These are phyloP conservation scores for Citrus sp. DNA, from an alignment of 345 rosid genomes.

Conservation along the genomic window DNA sequence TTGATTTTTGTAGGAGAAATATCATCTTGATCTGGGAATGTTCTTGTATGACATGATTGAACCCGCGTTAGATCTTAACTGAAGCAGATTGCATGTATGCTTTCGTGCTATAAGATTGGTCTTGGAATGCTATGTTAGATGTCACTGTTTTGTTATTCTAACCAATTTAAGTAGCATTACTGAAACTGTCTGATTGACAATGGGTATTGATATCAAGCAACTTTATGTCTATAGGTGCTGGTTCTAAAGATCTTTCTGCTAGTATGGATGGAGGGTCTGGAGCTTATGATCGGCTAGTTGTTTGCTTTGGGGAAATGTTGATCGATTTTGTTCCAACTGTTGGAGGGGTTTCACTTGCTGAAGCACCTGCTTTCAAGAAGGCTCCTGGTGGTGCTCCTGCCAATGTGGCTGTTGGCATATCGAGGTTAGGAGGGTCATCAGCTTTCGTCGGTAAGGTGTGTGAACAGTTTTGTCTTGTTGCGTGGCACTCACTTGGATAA, in stretches of 20 bases:
- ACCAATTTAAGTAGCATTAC: background rate
- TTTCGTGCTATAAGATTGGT: background rate
- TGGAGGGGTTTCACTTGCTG: constrained; percentile 83
- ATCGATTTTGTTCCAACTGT: constrained; percentile 95
- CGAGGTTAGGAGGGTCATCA: constrained; percentile 89
- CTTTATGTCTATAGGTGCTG: constrained; percentile 27
- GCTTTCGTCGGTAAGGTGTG: constrained; percentile 96
- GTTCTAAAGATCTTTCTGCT: constrained; percentile 27
- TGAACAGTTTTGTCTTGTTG: background rate
- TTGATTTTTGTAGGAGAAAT: background rate
- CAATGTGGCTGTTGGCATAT: constrained; percentile 90
- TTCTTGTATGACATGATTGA: background rate
- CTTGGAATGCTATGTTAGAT: constrained; percentile 2
- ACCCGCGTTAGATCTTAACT: background rate
- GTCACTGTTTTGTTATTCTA: background rate
- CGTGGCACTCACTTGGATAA: background rate
- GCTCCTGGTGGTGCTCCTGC: constrained; percentile 99
- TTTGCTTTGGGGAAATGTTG: constrained; percentile 94
- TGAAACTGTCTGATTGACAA: background rate
- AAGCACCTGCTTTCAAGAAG: constrained; percentile 95
- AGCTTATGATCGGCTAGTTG: constrained; percentile 41
- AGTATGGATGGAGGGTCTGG: constrained; percentile 14
- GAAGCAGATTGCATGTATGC: background rate
- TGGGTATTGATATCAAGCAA: background rate
- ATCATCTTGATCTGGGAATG: constrained; percentile 9